A percentile compares a stretch with the other conserved stretches of the same genome.
phyloP scores from a whole-genome alignment of 148 eudicot genomes.

The Beta vulgaris region DNA sequence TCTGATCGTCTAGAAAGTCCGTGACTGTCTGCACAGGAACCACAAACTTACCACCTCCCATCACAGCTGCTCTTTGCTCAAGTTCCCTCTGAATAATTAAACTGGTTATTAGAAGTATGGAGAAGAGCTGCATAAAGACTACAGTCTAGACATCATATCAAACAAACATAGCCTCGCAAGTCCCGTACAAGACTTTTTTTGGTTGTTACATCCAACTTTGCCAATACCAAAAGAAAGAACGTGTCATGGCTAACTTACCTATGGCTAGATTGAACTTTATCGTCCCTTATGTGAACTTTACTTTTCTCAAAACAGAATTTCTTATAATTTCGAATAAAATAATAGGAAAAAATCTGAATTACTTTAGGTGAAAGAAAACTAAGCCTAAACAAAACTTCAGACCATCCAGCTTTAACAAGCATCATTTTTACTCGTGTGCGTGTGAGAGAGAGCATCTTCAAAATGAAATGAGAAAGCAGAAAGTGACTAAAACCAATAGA shows the following conservation, averaged over 20 bases:
- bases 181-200: not conserved
- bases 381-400: not conserved
- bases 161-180: not conserved
- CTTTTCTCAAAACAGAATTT: too few species aligned
- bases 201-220: not conserved
- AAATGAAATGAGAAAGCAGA: not conserved
- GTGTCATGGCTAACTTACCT: not conserved
- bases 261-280: too few species aligned
- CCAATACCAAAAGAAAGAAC: not conserved
- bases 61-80: conserved; percentile 74
- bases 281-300: too few species aligned
- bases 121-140: not conserved
- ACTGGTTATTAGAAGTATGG: conserved; percentile 2
- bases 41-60: conserved; percentile 96
- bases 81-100: conserved; percentile 54
- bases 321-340: too few species aligned
- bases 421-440: not conserved
- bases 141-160: not conserved
- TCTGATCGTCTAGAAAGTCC: conserved; percentile 70
- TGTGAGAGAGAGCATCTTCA: not conserved
- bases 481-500: not conserved
- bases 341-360: too few species aligned
- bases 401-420: not conserved
- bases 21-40: conserved; percentile 87
- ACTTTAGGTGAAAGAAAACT: not conserved